Evolutionary conservation across 768 basidiomycete genomes (phyloP), one percentile per base, ranked within the genome.

Genomic region (Leccinum aurantiacum): DNA sequence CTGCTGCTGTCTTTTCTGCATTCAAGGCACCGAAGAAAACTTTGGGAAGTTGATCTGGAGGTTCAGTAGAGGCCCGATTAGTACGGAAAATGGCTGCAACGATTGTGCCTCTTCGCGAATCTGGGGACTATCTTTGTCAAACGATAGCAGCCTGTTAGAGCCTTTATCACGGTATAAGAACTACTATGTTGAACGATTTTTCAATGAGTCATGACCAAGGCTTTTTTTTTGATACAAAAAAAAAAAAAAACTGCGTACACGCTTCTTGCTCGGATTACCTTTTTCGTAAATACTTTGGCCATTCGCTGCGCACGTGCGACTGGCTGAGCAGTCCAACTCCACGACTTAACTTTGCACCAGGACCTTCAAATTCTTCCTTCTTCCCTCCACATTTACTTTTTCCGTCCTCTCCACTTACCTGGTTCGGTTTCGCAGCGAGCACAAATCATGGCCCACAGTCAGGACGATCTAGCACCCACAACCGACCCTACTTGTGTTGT

Each of bases 251-350:
- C 31, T 33, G 14, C 33, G 33, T 35, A 35, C 33, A 35, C 33
- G 33, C 27, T 17, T n/a, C 33, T 52, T 11, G 29, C 24, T 58
- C 13, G 13, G 10, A 6, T 63, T 67, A 9, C 66, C 58, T 31
- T 24, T 63, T 67, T 66, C 63, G 66, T 67, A 53, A 4, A 31
- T 17, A 25, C 54, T 54, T n/a, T 24, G 56, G 41, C 60, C 25
- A 31, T 57, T 50, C 53, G 46, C 61, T 53, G 56, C 62, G 57
- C 70, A 71, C 71, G 71, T 71, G 71, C 63, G 37, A 53, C 48
- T n/a, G 33, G 46, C 46, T 41, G 3, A 35, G 24, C 48, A 29
- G 29, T 31, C 54, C 51, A 53, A 29, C 56, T 60, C 65, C 53
- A 58, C 67, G n/a, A 55, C 63, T 48, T 60, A 7, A 37, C 14